A percentile compares a stretch with the other conserved stretches of the same genome.
These are phyloP conservation scores for Naganishia sp. DNA, from an alignment of 1,284 basidiomycete species.

Conservation along the genomic window DNA sequence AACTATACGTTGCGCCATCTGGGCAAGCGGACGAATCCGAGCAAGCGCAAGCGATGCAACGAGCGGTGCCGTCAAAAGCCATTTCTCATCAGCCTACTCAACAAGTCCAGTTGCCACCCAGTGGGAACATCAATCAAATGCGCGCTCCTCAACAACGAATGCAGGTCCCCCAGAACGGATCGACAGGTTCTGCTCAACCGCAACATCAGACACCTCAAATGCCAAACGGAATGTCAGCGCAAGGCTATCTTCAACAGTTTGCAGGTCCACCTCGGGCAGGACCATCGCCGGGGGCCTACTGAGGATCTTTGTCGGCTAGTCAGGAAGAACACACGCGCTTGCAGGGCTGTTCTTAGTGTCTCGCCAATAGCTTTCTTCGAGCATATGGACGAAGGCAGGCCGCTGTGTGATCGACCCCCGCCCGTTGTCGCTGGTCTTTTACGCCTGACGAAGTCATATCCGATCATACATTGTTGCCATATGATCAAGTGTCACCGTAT, in stretches of 20 bases:
- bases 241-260: constrained; percentile 23
- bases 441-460: no score
- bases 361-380: no score
- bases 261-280: constrained; percentile 7
- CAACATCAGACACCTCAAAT: constrained; percentile 17
- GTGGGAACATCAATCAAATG: constrained; percentile 34
- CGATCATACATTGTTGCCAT: no score
- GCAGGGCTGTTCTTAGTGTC: neutral
- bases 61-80: neutral
- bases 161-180: constrained; percentile 12
- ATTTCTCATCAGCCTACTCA: constrained; percentile 12
- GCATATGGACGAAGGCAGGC: no score
- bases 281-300: constrained; percentile 17
- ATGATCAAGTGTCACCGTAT: no score
- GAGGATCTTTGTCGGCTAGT: neutral
- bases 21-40: constrained; percentile 40
- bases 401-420: no score
- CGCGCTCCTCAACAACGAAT: constrained; percentile 34
- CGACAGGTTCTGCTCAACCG: constrained; percentile 2
- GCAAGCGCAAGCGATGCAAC: constrained; percentile 4
- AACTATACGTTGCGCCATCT: constrained; percentile 77
- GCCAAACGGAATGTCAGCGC: constrained; percentile 25
- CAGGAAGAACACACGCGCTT: neutral
- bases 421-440: no score
- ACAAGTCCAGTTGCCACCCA: constrained; percentile 28